Base-by-base conservation (phyloP, 768 basidiomycete species). In the Termitomyces sp. region DNA sequence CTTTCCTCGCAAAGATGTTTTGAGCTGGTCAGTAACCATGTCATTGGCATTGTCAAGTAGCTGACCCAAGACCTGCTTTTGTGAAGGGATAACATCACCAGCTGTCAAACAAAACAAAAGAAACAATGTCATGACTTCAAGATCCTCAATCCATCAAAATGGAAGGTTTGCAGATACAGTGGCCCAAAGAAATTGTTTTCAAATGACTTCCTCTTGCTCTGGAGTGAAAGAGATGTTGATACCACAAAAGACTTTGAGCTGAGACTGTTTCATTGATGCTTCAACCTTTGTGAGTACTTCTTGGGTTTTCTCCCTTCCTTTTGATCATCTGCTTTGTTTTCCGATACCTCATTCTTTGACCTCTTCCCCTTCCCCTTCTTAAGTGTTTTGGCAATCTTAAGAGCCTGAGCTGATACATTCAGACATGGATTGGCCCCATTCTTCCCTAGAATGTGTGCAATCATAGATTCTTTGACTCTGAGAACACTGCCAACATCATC, bases 121-220 rank as follows among this genome's bases (percentile, higher is more conserved):
- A 27, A 71, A 71, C 8, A 72, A 67, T 0, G 54, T 63, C 30
- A 68, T 62, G 12, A 72, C 46, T 57, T 72, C 69, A 2, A 64
- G 59, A 54, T 72, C 64, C 36, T 69, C 42, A 24, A 54, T 14
- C 51, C 44, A 45, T 24, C 9, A 26, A n/a, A n/a, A n/a, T n/a
- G n/a, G n/a, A n/a, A n/a, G n/a, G n/a, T n/a, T n/a, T n/a, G n/a
- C n/a, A n/a, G n/a, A n/a, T n/a, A n/a, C n/a, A n/a, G n/a, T n/a
- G n/a, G n/a, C n/a, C n/a, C n/a, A n/a, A n/a, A n/a, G n/a, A n/a
- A n/a, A n/a, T n/a, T n/a, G n/a, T n/a, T n/a, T n/a, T n/a, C n/a
- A n/a, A n/a, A n/a, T n/a, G n/a, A n/a, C n/a, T n/a, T n/a, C n/a
- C n/a, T n/a, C n/a, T n/a, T n/a, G n/a, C n/a, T n/a, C n/a, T n/a